Evolutionary conservation across 139 green algal species (phyloP).

Genomic region (Coccomyxa sp.): DNA sequence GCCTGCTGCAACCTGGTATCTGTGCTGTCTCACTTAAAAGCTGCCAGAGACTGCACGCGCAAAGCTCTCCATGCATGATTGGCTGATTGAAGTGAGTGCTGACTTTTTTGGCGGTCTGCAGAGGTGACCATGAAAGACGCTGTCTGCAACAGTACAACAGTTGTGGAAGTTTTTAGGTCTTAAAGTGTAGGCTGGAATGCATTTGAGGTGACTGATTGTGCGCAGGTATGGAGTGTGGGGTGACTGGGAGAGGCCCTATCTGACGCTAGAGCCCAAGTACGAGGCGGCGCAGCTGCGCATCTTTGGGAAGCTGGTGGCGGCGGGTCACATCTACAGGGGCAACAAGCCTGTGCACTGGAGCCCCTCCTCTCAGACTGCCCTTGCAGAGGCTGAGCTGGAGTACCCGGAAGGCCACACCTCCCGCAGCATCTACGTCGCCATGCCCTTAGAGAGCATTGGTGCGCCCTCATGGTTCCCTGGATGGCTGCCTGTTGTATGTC

Average conservation of each 20-base stretch:
- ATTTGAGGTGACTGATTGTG: not conserved
- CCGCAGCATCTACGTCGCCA: conserved; percentile 84
- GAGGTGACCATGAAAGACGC: too few species aligned
- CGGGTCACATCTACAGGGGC: conserved; percentile 87
- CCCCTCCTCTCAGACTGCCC: conserved; percentile 86
- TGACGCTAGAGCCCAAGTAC: conserved; percentile 88
- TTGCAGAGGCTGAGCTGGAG: conserved; percentile 98
- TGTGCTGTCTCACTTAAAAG: too few species aligned
- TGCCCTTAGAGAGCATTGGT: conserved; percentile 52
- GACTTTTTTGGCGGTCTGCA: too few species aligned
- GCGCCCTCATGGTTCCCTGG: not conserved
- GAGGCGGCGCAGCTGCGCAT: conserved; percentile 90
- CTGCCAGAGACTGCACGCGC: too few species aligned
- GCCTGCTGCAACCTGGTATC: too few species aligned
- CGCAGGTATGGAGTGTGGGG: conserved; percentile 90
- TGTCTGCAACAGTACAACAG: too few species aligned
- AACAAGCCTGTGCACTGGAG: conserved; percentile 98
- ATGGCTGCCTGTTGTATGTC: not conserved
- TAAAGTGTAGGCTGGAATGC: too few species aligned
- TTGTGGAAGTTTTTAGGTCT: too few species aligned
- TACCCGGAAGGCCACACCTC: conserved; percentile 96
- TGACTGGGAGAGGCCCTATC: conserved; percentile 92
- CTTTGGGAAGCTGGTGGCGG: conserved; percentile 89
- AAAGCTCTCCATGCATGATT: too few species aligned
- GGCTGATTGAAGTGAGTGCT: too few species aligned